Base-by-base conservation (phyloP, 768 basidiomycete species). In the Auriculariales sp. region DNA sequence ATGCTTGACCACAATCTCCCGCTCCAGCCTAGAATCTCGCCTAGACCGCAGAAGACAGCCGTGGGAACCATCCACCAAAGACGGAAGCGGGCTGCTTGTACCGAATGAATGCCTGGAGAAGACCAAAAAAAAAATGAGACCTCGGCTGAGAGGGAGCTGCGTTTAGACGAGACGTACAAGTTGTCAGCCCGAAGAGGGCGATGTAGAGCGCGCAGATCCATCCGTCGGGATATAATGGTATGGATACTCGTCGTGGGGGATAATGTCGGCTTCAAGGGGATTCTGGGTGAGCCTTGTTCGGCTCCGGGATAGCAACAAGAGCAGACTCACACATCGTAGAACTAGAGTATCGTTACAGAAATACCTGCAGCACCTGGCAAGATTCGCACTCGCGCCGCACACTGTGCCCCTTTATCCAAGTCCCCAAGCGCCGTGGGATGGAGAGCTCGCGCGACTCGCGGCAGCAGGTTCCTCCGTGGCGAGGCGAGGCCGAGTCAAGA, bases 61-160 rank as follows among this genome's bases (percentile, higher is more conserved):
- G 79, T 79, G 1, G 70, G 69, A 36, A 76, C 27, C 9, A 79
- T 53, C 70, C 71, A 81, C 72, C 75, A 77, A 47, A 69, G 61
- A 9, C 69, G 66, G 54, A 61, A 73, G 33, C 60, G 60, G 2
- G 66, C 46, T 1, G 71, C 66, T 60, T 79, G 73, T 1, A 55
- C 64, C 4, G 68, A 12, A 56, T 82, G 80, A 1, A 66, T 44
- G 1, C 70, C 75, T 79, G 55, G 17, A 25, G 17, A 47, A 7
- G 7, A 44, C 14, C 19, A 12, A 25, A 9, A 15, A n/a, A 6
- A 33, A 31, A 25, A 28, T 4, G 12, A 12, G 25, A 49, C 5
- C 3, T 24, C 29, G 34, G 28, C 4, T 28, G 33, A 12, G 47
- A 27, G 14, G 33, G 27, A 36, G 36, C 10, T 29, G 14, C 15